Percentiles rank a stretch among this genome's conserved stretches.
phyloP scores from a whole-genome alignment of 192 early-diverging fungal species.

The Linnemannia zychae region DNA sequence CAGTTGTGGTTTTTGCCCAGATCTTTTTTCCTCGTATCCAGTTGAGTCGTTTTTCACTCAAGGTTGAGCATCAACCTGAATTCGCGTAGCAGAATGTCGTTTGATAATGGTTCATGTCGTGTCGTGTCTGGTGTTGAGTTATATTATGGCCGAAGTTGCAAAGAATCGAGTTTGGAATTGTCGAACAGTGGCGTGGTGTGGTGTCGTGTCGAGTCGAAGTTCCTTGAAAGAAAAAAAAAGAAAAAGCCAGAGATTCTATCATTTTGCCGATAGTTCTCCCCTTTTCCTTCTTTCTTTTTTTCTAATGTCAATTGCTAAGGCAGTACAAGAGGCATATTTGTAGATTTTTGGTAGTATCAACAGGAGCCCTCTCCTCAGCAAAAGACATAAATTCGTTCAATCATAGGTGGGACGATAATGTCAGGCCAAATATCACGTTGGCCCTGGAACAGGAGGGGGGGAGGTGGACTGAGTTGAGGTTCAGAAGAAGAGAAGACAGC shows the following conservation, averaged over 20 bases:
- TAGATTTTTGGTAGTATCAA: slow-evolving; percentile 26
- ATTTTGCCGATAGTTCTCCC: background rate
- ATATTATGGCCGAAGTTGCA: too few relatives aligned
- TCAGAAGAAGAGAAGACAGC: slow-evolving; percentile 11
- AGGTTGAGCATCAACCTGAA: too few relatives aligned
- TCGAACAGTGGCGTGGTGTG: too few relatives aligned
- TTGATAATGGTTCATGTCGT: too few relatives aligned
- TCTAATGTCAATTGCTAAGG: slow-evolving; percentile 6
- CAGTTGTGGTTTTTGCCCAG: too few relatives aligned
- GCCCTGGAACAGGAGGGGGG: slow-evolving; percentile 57
- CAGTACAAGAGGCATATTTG: slow-evolving; percentile 17
- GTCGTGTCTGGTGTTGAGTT: too few relatives aligned
- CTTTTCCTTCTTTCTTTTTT: background rate
- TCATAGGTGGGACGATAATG: slow-evolving; percentile 38
- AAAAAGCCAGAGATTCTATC: background rate
- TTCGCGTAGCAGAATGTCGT: too few relatives aligned
- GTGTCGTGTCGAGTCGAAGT: too few relatives aligned
- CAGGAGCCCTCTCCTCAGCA: slow-evolving; percentile 58
- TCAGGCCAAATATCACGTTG: slow-evolving; percentile 58
- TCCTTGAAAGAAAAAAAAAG: background rate
- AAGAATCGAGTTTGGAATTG: too few relatives aligned
- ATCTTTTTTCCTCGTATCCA: too few relatives aligned
- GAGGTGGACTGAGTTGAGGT: background rate
- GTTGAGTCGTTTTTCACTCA: too few relatives aligned
- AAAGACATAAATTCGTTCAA: slow-evolving; percentile 50